These are phyloP conservation scores for Lasiosphaeria miniovina DNA, from an alignment of 495 filamentous ascomycete species.

Conservation along the genomic window DNA sequence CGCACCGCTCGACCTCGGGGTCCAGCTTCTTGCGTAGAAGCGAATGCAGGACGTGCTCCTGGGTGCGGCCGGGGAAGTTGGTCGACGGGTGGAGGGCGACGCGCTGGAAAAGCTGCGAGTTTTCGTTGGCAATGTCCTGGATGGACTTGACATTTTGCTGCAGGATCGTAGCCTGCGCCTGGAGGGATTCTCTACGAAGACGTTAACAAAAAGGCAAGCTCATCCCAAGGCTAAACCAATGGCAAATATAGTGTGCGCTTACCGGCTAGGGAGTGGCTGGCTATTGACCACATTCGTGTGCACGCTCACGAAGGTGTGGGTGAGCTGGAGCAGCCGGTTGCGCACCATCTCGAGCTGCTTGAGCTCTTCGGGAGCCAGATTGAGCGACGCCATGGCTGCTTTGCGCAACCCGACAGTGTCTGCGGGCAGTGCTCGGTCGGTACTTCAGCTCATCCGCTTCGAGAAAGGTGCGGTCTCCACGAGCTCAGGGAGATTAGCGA, in stretches of 20 bases:
- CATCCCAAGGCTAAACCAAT: background rate
- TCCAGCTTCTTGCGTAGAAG: constrained; percentile 80
- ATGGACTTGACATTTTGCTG: constrained; percentile 59
- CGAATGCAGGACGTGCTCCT: constrained; percentile 59
- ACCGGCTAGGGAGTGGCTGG: constrained; percentile 41
- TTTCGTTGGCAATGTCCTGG: constrained; percentile 54
- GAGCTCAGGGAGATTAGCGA: no score
- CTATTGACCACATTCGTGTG: constrained; percentile 35
- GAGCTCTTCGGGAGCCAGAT: constrained; percentile 57
- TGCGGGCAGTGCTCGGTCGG: background rate
- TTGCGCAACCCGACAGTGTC: constrained; percentile 7
- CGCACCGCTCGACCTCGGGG: constrained; percentile 68
- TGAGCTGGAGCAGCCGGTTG: constrained; percentile 67
- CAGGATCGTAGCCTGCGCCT: constrained; percentile 63
- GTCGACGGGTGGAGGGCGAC: constrained; percentile 71
- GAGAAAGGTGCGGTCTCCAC: no score
- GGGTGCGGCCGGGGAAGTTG: constrained; percentile 68
- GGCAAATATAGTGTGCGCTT: background rate
- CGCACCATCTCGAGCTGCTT: constrained; percentile 73
- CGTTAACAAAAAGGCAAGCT: background rate
- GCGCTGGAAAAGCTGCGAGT: constrained; percentile 58
- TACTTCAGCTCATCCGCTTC: background rate
- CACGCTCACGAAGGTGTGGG: constrained; percentile 62
- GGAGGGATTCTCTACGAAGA: constrained; percentile 59
- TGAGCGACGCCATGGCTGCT: constrained; percentile 45